A percentile compares a stretch with the other conserved stretches of the same genome.
These are phyloP conservation scores for Curvularia sp. DNA, from an alignment of 2,329 filamentous ascomycete species.

Conservation along the genomic window DNA sequence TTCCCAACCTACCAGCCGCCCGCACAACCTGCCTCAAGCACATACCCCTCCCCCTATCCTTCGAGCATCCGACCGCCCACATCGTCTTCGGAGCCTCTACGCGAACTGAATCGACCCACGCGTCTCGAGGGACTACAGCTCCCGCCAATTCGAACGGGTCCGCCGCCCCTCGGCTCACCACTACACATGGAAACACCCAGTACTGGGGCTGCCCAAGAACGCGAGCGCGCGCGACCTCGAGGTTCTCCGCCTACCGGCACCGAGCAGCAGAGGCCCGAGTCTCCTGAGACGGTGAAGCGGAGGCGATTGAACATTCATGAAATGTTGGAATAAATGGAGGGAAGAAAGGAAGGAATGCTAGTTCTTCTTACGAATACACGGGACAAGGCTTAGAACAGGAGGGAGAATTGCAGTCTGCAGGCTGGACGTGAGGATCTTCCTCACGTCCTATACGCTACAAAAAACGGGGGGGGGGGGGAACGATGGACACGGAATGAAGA, in stretches of 20 bases:
- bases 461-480: too few relatives aligned
- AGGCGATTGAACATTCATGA: slow-evolving; percentile 49
- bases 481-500: too few relatives aligned
- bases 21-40: slow-evolving; percentile 30
- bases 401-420: too few relatives aligned
- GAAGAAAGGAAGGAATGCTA: background rate
- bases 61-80: slow-evolving; percentile 36
- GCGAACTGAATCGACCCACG: slow-evolving; percentile 32
- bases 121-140: slow-evolving; percentile 47
- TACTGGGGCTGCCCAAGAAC: slow-evolving; percentile 24
- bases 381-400: background rate
- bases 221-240: slow-evolving; percentile 38
- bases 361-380: background rate
- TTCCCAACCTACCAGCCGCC: slow-evolving; percentile 43
- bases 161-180: slow-evolving; percentile 44
- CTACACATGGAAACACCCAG: slow-evolving; percentile 36
- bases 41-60: slow-evolving; percentile 43
- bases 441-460: too few relatives aligned
- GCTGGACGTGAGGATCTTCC: too few relatives aligned
- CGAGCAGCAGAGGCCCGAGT: slow-evolving; percentile 38
- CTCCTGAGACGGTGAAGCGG: slow-evolving; percentile 46
- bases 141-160: slow-evolving; percentile 46
- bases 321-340: slow-evolving; percentile 39
- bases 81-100: slow-evolving; percentile 39
- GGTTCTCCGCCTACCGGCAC: slow-evolving; percentile 38